phyloP scores from a whole-genome alignment of 371 early-diverging fungal species.

The Lichtheimia ramosa region DNA sequence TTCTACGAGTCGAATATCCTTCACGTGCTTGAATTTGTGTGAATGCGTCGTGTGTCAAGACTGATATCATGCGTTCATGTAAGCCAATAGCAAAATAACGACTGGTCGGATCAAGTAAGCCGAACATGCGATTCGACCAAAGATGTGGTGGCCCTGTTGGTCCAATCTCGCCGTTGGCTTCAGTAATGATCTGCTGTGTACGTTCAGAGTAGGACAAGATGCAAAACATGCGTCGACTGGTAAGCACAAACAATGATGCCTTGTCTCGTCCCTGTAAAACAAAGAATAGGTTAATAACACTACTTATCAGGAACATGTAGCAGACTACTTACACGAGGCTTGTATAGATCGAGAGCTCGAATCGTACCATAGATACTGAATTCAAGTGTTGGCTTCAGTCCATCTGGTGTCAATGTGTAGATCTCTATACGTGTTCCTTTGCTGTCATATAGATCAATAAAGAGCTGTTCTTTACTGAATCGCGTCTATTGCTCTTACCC shows the following conservation, averaged over 20 bases:
- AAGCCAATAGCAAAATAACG: conserved; percentile 43
- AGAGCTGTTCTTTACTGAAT: neutral
- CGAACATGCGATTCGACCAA: conserved; percentile 30
- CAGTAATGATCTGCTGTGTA: conserved; percentile 53
- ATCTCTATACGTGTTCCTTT: conserved; percentile 78
- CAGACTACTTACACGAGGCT: conserved; percentile 43
- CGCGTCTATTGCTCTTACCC: conserved; percentile 50
- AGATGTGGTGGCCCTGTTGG: conserved; percentile 57
- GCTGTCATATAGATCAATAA: conserved; percentile 28
- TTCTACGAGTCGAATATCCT: neutral
- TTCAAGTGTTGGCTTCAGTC: conserved; percentile 65
- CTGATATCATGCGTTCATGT: conserved; percentile 32
- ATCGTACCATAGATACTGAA: conserved; percentile 76
- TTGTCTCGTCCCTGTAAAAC: conserved; percentile 37
- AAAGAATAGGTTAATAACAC: neutral
- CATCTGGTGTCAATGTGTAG: conserved; percentile 57
- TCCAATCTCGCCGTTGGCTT: conserved; percentile 61
- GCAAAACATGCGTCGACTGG: conserved; percentile 59
- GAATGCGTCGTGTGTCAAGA: conserved; percentile 21
- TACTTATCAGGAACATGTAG: neutral
- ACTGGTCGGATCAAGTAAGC: conserved; percentile 55
- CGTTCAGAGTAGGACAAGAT: conserved; percentile 59
- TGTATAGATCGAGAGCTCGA: conserved; percentile 55
- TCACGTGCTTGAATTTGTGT: too few relatives aligned
- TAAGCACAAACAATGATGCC: conserved; percentile 62